phyloP scores from a whole-genome alignment of 495 filamentous ascomycete species.

The Aspergillus campestris region DNA sequence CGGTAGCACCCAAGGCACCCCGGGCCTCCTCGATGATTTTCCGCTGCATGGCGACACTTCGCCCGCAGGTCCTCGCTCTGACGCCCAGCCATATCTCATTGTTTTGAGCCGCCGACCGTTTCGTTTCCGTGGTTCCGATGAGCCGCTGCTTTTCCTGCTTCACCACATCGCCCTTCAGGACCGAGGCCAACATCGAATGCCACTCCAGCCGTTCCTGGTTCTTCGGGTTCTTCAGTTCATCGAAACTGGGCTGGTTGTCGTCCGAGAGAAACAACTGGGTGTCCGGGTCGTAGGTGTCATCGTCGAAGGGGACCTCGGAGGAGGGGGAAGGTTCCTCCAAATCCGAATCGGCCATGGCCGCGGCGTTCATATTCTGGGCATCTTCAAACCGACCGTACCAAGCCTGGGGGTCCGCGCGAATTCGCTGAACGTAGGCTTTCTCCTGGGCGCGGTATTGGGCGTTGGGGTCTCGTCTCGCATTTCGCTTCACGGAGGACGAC shows the following conservation, averaged over 20 bases:
- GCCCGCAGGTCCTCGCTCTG: slow-evolving; percentile 69
- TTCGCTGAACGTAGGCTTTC: slow-evolving; percentile 71
- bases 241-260: slow-evolving; percentile 76
- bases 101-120: slow-evolving; percentile 62
- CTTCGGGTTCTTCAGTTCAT: slow-evolving; percentile 79
- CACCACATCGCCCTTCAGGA: slow-evolving; percentile 93
- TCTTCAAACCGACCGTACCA: slow-evolving; percentile 67
- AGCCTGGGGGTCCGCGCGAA: slow-evolving; percentile 60
- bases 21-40: slow-evolving; percentile 77
- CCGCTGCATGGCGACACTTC: slow-evolving; percentile 72
- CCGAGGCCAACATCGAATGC: slow-evolving; percentile 95
- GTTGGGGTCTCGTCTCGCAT: slow-evolving; percentile 56
- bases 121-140: slow-evolving; percentile 72
- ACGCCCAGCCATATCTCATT: slow-evolving; percentile 88
- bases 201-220: slow-evolving; percentile 92
- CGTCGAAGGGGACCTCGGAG: slow-evolving; percentile 71
- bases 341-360: slow-evolving; percentile 68
- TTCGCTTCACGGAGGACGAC: slow-evolving; percentile 45
- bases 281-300: slow-evolving; percentile 84
- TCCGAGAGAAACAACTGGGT: slow-evolving; percentile 82
- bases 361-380: slow-evolving; percentile 47
- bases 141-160: slow-evolving; percentile 94
- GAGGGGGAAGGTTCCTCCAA: slow-evolving; percentile 85
- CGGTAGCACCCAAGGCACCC: slow-evolving; percentile 52
- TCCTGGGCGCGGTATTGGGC: slow-evolving; percentile 76